Conservation (phyloP, 768 basidiomycete genomes). For the Rhizopogon salebrosus region DNA sequence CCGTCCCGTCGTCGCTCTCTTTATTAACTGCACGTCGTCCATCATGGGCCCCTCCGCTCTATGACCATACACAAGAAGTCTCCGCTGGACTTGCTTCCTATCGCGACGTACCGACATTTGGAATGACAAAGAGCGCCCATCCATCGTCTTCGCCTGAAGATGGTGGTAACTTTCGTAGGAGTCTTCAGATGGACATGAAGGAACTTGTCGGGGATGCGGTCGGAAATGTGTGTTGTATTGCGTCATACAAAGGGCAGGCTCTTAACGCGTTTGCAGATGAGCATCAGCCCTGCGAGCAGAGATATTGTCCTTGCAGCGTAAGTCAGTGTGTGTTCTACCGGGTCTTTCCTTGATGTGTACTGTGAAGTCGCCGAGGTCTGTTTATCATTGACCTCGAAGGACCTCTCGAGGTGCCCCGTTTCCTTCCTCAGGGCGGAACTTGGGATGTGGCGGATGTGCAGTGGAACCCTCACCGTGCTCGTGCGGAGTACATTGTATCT, state of each 20-base stretch:
- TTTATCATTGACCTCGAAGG: conserved; percentile 93
- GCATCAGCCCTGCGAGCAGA: conserved; percentile 81
- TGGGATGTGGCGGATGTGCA: conserved; percentile 95
- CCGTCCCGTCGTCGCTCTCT: conserved; percentile 24
- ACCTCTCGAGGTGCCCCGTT: conserved; percentile 82
- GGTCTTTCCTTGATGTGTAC: too few relatives aligned
- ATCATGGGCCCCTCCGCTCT: conserved; percentile 27
- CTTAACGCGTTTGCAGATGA: conserved; percentile 55
- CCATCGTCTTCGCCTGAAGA: conserved; percentile 42
- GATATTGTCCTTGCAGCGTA: conserved; percentile 91
- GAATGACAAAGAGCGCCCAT: conserved; percentile 12
- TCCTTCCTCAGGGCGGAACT: conserved; percentile 92
- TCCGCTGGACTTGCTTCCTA: conserved; percentile 20
- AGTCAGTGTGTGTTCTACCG: conserved; percentile 18
- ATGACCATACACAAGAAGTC: conserved; percentile 22
- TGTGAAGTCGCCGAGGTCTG: conserved; percentile 70
- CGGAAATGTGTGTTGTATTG: conserved; percentile 57
- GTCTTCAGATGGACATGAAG: conserved; percentile 76
- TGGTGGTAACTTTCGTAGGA: conserved; percentile 51
- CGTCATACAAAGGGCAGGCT: neutral
- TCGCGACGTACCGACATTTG: conserved; percentile 23
- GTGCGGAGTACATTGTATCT: conserved; percentile 79
- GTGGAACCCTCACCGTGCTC: conserved; percentile 81
- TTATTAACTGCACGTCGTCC: conserved; percentile 29
- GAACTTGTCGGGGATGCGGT: conserved; percentile 76